Evolutionary conservation across 2,329 filamentous ascomycete species (phyloP).

Genomic region (Fusarium solani-melongenae): DNA sequence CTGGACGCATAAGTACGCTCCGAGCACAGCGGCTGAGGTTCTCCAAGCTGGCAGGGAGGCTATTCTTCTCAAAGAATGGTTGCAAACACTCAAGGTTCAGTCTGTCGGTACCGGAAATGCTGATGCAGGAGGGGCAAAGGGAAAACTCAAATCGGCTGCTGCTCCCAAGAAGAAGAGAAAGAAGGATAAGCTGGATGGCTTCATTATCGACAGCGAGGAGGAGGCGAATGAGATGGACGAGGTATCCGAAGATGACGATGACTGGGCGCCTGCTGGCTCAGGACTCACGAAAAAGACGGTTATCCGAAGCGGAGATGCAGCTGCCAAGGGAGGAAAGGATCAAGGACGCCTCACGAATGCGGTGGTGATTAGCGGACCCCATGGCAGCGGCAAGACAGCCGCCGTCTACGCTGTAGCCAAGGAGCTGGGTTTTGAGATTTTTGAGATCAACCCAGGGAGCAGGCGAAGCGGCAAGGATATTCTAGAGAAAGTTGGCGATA

Average conservation of each 20-base stretch:
- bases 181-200: conserved; percentile 81
- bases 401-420: conserved; percentile 91
- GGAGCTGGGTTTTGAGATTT: conserved; percentile 92
- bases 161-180: conserved; percentile 71
- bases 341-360: conserved; percentile 72
- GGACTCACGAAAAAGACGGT: conserved; percentile 64
- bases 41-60: conserved; percentile 80
- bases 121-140: conserved; percentile 45
- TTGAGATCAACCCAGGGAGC: conserved; percentile 90
- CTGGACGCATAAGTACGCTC: conserved; percentile 91
- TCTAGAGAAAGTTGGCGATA: conserved; percentile 91
- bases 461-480: conserved; percentile 90
- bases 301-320: conserved; percentile 56
- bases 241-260: conserved; percentile 69
- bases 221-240: conserved; percentile 77
- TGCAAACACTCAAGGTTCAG: conserved; percentile 79
- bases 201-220: conserved; percentile 83
- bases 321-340: conserved; percentile 54
- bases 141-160: conserved; percentile 44
- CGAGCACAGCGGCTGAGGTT: conserved; percentile 74
- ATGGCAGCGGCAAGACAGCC: conserved; percentile 93
- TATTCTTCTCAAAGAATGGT: conserved; percentile 80
- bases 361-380: conserved; percentile 88
- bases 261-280: conserved; percentile 53
- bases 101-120: conserved; percentile 74